These are phyloP conservation scores for Tricholoma hemisulphureum DNA, from an alignment of 768 basidiomycete genomes.

Conservation along the genomic window DNA sequence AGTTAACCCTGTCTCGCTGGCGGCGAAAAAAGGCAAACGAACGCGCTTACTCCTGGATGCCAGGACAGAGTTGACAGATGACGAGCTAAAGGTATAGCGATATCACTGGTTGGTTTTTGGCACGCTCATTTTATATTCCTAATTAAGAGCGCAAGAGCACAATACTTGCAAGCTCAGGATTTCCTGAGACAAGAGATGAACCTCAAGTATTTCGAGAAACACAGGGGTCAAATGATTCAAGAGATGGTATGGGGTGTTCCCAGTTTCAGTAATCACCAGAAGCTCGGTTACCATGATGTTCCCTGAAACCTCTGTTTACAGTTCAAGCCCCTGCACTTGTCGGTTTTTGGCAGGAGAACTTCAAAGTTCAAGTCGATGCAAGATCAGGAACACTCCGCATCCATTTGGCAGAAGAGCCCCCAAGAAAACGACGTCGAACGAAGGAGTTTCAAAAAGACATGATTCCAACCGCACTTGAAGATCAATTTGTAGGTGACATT, in stretches of 20 bases:
- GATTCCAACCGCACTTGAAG: not conserved
- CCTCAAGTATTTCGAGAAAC: slow-evolving; percentile 56
- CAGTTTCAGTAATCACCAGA: slow-evolving; percentile 45
- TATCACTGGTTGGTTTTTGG: not conserved
- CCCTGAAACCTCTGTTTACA: slow-evolving; percentile 23
- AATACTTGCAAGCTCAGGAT: slow-evolving; percentile 66
- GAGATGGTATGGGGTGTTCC: slow-evolving; percentile 70
- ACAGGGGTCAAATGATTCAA: slow-evolving; percentile 51
- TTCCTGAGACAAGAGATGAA: slow-evolving; percentile 48
- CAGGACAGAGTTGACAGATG: slow-evolving; percentile 78
- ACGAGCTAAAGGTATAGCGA: slow-evolving; percentile 65
- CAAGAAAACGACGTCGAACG: slow-evolving; percentile 49
- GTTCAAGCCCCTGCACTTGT: slow-evolving; percentile 66
- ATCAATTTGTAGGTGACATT: not conserved
- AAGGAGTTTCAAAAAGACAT: slow-evolving; percentile 1
- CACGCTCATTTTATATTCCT: slow-evolving; percentile 1
- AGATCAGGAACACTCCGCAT: slow-evolving; percentile 46
- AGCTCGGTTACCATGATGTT: not conserved
- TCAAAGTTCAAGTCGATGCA: slow-evolving; percentile 68
- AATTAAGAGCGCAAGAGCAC: slow-evolving; percentile 56
- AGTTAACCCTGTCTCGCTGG: slow-evolving; percentile 8
- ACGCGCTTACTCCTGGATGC: slow-evolving; percentile 65
- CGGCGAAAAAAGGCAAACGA: slow-evolving; percentile 38
- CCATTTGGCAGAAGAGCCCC: slow-evolving; percentile 42
- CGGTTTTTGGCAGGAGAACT: slow-evolving; percentile 73